Base-by-base conservation (phyloP, 2,329 filamentous ascomycete genomes). In the Pyricularia grisea region DNA sequence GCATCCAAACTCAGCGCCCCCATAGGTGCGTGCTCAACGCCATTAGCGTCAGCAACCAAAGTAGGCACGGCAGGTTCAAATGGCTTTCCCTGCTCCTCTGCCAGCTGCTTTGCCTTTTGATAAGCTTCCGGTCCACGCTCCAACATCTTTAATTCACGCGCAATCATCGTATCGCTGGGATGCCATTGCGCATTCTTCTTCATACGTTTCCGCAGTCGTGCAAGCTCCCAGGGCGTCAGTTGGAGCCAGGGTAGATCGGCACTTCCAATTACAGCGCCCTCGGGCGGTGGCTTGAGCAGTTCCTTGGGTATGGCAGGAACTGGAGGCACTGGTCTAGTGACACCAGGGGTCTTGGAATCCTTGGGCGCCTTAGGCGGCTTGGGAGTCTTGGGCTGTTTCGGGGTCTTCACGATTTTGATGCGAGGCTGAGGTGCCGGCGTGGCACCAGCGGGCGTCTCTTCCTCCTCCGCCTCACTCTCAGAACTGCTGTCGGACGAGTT, bases 111-210 rank as follows among this genome's bases (percentile, higher is more conserved):
- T 7, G 89, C 89, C 64, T 83, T 82, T 63, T 81, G 82, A 73
- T 85, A 90, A 7, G 86, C 86, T 68, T 89, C 88, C 20, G 87
- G 83, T 2, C 88, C 88, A 64, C 92, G 88, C 1, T 89, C 89
- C 23, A 92, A 84, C 25, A 83, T 82, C 76, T 91, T 91, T 0
- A 95, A 85, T 78, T 94, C 92, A 33, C 92, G 84, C 20, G 90
- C 87, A 72, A 94, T 92, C 92, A 95, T 95, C 0, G 92, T 94
- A 73, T 92, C 90, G 71, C 91, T 94, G 0, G 92, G 92, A 2
- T 87, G 89, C 92, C 92, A 95, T 4, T 92, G 89, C 0, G 92
- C 90, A 75, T 95, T 95, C 83, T 95, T 95, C 85, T 95, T 95
- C 92, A 95, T 95, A 23, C 90, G 85, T 79, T 95, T 95, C 70